Evolutionary conservation across 768 basidiomycete genomes (phyloP), one percentile per base, ranked within the genome.

Genomic region (Amanita rimosa): DNA sequence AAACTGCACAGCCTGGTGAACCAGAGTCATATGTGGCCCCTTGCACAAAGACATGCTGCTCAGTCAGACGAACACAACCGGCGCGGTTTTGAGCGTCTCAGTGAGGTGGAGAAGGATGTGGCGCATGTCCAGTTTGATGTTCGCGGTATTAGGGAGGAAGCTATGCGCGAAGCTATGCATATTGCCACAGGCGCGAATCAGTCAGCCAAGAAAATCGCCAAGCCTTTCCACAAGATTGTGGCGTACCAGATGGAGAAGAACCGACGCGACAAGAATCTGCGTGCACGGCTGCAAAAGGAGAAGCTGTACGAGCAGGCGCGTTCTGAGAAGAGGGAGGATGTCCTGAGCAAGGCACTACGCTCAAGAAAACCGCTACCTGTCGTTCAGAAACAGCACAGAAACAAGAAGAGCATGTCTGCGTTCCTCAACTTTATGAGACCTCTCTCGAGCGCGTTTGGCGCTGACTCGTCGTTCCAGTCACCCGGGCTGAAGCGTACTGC

Each of bases 341-440:
- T 83, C 46, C 68, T 90, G 34, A 83, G 76, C 59, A 78, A 75
- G 58, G 84, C 84, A 2, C 87, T 90, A 83, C 74, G 79, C 40
- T 77, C 75, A 49, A 68, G 69, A 44, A 71, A 72, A 49, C 63
- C 73, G 50, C 62, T 69, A 0, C 61, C 71, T 3, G 68, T 65
- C n/a, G 53, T 58, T 24, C 77, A 78, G 58, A 86, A 88, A 63
- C 82, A 83, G 49, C 85, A 87, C 53, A 74, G 85, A n/a, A 79
- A 83, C 64, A 90, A 90, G 74, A 86, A 88, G 66, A 89, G 85
- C 68, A 84, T 89, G 71, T 89, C 81, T 0, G 83, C 85, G 4
- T 84, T 91, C 63, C 74, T 90, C 65, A 83, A 80, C 56, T 72
- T 90, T 66, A 90, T 90, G 82, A 76, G 88, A n/a, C 89, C 88